Evolutionary conservation across 2,329 filamentous ascomycete genomes (phyloP), one percentile per base, ranked within the genome.

Genomic region (Fusarium drepaniforme): DNA sequence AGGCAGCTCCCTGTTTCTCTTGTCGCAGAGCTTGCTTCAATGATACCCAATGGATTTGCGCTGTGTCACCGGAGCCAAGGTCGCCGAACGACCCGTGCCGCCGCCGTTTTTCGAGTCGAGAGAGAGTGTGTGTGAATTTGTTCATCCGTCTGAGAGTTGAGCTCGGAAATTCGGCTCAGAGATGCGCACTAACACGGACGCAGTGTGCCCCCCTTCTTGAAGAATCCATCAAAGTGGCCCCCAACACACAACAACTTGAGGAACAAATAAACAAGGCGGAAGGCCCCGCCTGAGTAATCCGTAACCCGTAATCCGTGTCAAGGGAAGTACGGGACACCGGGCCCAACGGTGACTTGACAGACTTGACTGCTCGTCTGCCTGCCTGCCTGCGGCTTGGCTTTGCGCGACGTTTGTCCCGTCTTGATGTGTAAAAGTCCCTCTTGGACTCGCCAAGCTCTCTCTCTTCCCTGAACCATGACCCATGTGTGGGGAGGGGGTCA

Each of bases 151-250:
- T 66, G 60, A 66, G 51, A 57, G 42, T 56, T 60, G 59, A 74
- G 62, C 65, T 70, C 72, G 72, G 72, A 42, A 74, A 74, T 70
- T 70, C 72, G 72, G 72, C 72, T 75, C 65, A 40, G 58, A 49
- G 42, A 35, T 44, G 64, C 49, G 40, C 62, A 70, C 72, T 70
- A 71, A 68, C 28, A 42, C 38, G 9, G 35, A 35, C 53, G 62
- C 58, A 70, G 64, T 68, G 49, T 30, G 49, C 58, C 33, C 71
- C 63, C 40, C 60, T 64, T 60, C 58, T 51, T 49, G 42, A 57
- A 28, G 30, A 53, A 64, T 33, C 46, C 49, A 42, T 57, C 49
- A 15, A 71, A 30, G 37, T 53, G 58, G 38, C 60, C 40, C 51
- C 30, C 42, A 46, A 46, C 44, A 28, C 25, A 28, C 25, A n/a